Base-by-base conservation (phyloP, 768 basidiomycete species). In the Mycena rosella region DNA sequence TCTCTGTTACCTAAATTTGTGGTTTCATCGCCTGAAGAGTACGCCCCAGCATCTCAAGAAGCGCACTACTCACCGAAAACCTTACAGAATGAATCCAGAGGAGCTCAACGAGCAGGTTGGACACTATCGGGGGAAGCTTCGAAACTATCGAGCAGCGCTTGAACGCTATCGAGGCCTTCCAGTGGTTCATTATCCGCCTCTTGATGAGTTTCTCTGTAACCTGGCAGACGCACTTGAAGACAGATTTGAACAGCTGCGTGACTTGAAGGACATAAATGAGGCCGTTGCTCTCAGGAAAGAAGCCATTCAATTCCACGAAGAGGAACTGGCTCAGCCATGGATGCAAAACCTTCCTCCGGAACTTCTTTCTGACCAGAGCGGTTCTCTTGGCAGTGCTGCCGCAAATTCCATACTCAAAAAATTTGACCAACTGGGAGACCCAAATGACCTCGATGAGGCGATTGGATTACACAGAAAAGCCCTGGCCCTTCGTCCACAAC, bases 121-220 rank as follows among this genome's bases (percentile, higher is more conserved):
- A 34, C 32, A 34, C 52, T 53, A 5, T 53, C 52, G 52, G 52
- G 52, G 17, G 32, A 53, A 53, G 30, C 52, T 53, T 53, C 52
- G 52, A 53, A 53, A 18, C 52, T 53, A 53, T 53, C 52, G 52
- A 34, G 52, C 52, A 53, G 32, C 52, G 32, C 52, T 53, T 36
- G 30, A 53, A 53, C 52, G 52, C 52, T 53, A 53, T 53, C 52
- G 29, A 53, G 52, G 52, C 52, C 13, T 53, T 53, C 52, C 52
- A 53, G 32, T 36, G 52, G 17, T 53, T 15, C 52, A 53, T 53
- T 53, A 20, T 36, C 52, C 52, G 17, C 52, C 52, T 36, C 52
- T 53, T 53, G 32, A 53, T 15, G 2, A 53, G 30, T 34, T 8
- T 53, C 52, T 53, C 32, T 4, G 30, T 53, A 15, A 53, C 17